These are phyloP conservation scores for Canariomyces notabilis DNA, from an alignment of 2,329 filamentous ascomycete genomes.

Conservation along the genomic window DNA sequence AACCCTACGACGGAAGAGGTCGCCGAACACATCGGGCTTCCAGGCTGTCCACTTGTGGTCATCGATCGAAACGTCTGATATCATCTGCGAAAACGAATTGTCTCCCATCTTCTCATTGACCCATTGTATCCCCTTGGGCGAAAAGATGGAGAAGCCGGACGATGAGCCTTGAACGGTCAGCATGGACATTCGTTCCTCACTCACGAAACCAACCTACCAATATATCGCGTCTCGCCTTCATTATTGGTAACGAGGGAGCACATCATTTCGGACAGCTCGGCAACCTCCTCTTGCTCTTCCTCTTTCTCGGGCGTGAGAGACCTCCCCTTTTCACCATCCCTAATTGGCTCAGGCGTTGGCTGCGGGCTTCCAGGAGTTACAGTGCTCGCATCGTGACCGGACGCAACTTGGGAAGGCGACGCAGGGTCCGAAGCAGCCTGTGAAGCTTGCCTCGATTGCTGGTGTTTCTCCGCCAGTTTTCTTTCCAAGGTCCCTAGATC, in stretches of 20 bases:
- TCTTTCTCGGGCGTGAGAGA: conserved; percentile 40
- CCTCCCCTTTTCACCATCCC: conserved; percentile 35
- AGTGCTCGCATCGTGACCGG: conserved; percentile 37
- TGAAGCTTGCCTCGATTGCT: conserved; percentile 47
- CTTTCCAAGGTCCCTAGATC: conserved; percentile 87
- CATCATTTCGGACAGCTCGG: conserved; percentile 95
- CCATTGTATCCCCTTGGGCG: conserved; percentile 96
- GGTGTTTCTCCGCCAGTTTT: conserved; percentile 56
- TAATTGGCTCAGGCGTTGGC: conserved; percentile 47
- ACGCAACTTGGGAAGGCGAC: conserved; percentile 45
- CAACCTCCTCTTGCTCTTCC: conserved; percentile 70
- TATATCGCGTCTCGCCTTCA: conserved; percentile 89
- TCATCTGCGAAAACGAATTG: conserved; percentile 89
- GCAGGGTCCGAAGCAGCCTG: conserved; percentile 46
- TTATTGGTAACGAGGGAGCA: conserved; percentile 95
- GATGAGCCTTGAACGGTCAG: conserved; percentile 63
- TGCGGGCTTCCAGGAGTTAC: conserved; percentile 51
- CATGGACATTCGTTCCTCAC: neutral
- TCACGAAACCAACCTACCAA: conserved; percentile 56
- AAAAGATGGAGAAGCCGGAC: conserved; percentile 98
- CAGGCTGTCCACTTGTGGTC: conserved; percentile 96
- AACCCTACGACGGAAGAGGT: conserved; percentile 80
- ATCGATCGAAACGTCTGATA: conserved; percentile 81
- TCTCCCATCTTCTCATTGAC: conserved; percentile 98
- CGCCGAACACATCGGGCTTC: conserved; percentile 95